phyloP scores from a whole-genome alignment of 371 early-diverging fungal species.

The Zychaea mexicana region DNA sequence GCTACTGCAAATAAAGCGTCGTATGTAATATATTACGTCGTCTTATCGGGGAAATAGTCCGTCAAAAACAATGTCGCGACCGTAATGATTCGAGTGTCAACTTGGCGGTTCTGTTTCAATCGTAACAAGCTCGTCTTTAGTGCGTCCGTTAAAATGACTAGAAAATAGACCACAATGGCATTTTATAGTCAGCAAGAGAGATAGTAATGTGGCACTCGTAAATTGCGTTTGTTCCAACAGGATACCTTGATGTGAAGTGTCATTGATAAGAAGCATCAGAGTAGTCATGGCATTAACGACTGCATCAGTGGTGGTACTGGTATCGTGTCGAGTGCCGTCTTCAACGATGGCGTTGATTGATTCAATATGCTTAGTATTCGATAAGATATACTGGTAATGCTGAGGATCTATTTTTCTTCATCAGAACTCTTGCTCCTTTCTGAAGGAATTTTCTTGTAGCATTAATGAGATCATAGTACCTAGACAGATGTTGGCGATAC shows the following conservation, averaged over 20 bases:
- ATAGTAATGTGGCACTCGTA: neutral
- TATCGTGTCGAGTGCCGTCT: neutral
- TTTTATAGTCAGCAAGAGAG: neutral
- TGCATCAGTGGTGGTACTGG: conserved; percentile 21
- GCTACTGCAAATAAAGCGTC: neutral
- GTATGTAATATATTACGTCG: too few species aligned
- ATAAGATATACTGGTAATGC: conserved; percentile 36
- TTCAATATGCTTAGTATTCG: conserved; percentile 20
- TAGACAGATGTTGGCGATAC: conserved; percentile 52
- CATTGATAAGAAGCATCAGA: conserved; percentile 33
- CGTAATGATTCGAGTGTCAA: conserved; percentile 5
- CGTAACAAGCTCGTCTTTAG: conserved; percentile 8
- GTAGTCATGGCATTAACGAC: conserved; percentile 45
- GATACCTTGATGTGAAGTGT: conserved; percentile 11
- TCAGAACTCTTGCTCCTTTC: too few species aligned
- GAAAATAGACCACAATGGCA: neutral
- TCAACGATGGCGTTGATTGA: conserved; percentile 25
- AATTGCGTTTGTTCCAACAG: neutral
- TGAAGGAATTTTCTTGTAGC: too few species aligned
- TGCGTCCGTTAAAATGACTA: conserved; percentile 26
- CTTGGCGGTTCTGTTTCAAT: neutral
- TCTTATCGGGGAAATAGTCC: conserved; percentile 25
- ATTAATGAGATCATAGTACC: conserved; percentile 24
- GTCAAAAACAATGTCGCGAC: conserved; percentile 31
- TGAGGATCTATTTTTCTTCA: conserved; percentile 26